Base-by-base conservation (phyloP, 257 asterid genomes). In the Cynanchum wilfordii region DNA sequence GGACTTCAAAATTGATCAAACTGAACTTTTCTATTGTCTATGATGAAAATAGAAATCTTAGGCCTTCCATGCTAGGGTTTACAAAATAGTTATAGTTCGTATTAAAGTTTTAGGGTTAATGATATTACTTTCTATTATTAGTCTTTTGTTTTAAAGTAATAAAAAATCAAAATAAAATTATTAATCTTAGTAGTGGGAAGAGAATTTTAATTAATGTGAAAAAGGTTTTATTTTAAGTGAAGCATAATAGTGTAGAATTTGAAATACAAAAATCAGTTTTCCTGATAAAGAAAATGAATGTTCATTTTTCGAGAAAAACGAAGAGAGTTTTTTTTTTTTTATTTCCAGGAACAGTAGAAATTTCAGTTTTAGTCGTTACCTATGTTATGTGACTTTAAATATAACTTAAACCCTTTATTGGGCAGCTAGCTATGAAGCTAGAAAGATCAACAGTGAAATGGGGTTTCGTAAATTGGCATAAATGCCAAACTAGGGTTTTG, bases 401-500 rank as follows among this genome's bases (percentile, higher is more conserved):
- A 54, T 54, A 51, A 51, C 57, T 17, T 5, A n/a, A 51, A 51
- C 9, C 57, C 24, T 17, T 17, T 51, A 54, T 20, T 54, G 20
- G 59, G 27, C 59, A 54, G 3, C 59, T 54, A 54, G 27, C 27
- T 55, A 55, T 0, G 10, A 42, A 51, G 60, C 60, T 55, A 55
- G 0, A 56, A 56, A 8, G 30, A 56, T 6, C 33, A 10, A 9
- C 29, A 22, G 62, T 22, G 15, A 58, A 57, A 11, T 10, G 5
- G 36, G 38, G 12, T 66, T 51, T 57, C 12, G 19, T 17, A 38
- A 64, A 2, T 44, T 25, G 40, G 25, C 70, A 52, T 29, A 25
- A 57, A 42, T 16, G 15, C 52, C 63, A 66, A 73, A 60, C 22
- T 73, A 58, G 69, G 12, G 47, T 42, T 13, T 13, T 54, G 59